Base-by-base conservation (phyloP, 140 eudicot species). In the Cichorium intybus region DNA sequence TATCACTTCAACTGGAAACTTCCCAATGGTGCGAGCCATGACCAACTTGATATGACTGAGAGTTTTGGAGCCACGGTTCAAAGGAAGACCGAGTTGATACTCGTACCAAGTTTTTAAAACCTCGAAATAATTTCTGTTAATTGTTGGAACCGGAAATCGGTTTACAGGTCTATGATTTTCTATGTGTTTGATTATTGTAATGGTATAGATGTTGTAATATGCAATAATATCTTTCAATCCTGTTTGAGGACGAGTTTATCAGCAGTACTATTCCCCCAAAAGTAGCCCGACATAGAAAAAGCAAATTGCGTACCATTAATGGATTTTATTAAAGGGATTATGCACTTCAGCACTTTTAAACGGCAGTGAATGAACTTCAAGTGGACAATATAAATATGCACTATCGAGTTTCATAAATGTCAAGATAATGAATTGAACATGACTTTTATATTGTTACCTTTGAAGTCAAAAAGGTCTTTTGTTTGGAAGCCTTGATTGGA, bases 1-100 rank as follows among this genome's bases (percentile, higher is more conserved):
- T 62, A 72, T 52, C 18, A 62, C 53, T 72, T 72, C n/a, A 41
- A 62, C 17, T 72, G 77, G 77, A 59, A 53, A 39, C 77, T 72
- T 10, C 71, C 71, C 4, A 24, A 62, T 21, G 71, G 65, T 45
- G 64, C 56, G 15, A 72, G 63, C 34, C 21, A 45, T 52, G 71
- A 72, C 14, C 64, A 72, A 72, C 77, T 72, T 23, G 71, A 72
- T 37, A 72, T 72, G 77, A 62, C 71, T 8, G 77, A 72, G 59
- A 64, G 64, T 46, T 64, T 72, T 51, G 77, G 77, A 62, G 67
- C 68, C 52, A 70, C 75, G 10, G 66, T 69, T 28, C 49, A 69
- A 22, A 60, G 69, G 29, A 61, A 62, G 43, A 48, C 76, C 1
- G 37, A n/a, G 39, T 59, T 71, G 55, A 1, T 49, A 17, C 17